Evolutionary conservation across 2,329 filamentous ascomycete genomes (phyloP).

Genomic region (Dothiorella sarmentorum): DNA sequence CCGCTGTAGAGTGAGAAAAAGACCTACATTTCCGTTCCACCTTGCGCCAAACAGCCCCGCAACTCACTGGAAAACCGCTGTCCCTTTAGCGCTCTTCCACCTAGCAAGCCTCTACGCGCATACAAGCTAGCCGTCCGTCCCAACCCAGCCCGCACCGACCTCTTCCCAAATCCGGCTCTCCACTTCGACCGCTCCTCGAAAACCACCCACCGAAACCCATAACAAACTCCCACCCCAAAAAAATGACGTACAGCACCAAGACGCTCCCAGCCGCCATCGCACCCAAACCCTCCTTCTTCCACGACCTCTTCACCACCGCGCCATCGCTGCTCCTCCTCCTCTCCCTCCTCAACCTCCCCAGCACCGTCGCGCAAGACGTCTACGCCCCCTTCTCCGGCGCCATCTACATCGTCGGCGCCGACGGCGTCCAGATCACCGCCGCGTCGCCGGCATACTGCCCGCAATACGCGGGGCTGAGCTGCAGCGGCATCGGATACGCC

Average conservation of each 20-base stretch:
- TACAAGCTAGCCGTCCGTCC: too few relatives aligned
- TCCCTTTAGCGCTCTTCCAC: neutral
- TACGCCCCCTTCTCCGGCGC: constrained; percentile 41
- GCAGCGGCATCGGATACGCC: constrained; percentile 40
- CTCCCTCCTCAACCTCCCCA: neutral
- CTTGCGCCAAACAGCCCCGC: neutral
- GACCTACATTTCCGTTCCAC: too few relatives aligned
- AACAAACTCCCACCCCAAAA: too few relatives aligned
- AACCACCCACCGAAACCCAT: too few relatives aligned
- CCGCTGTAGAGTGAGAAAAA: too few relatives aligned
- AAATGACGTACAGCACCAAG: too few relatives aligned
- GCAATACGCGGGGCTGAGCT: constrained; percentile 37
- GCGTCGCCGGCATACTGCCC: constrained; percentile 34
- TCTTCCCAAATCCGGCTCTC: too few relatives aligned
- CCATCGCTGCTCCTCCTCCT: neutral
- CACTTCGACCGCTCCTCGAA: too few relatives aligned
- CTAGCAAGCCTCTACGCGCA: neutral
- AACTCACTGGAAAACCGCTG: neutral
- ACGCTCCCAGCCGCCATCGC: neutral
- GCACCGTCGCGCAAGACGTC: constrained; percentile 18
- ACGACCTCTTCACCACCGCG: neutral
- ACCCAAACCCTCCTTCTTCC: neutral
- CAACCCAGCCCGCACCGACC: too few relatives aligned
- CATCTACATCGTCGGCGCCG: constrained; percentile 30
- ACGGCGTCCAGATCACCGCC: constrained; percentile 28